phyloP scores from a whole-genome alignment of 345 rosid species.

The Lenwebbia sp. region DNA sequence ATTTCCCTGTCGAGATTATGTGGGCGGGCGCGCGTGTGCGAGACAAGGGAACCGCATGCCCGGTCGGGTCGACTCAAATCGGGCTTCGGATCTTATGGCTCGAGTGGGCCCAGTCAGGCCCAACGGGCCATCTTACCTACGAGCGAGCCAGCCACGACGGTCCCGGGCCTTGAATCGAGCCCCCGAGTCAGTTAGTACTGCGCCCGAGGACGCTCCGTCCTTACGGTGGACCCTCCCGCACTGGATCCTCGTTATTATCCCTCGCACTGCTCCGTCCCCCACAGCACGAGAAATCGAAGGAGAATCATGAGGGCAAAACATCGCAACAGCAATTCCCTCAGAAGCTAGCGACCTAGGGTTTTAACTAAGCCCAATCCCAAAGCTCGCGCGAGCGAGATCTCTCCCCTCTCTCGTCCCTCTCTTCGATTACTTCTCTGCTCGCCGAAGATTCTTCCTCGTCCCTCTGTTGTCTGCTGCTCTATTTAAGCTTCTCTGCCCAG shows the following conservation, averaged over 20 bases:
- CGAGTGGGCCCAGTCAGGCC: not conserved
- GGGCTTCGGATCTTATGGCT: not conserved
- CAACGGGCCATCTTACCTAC: not conserved
- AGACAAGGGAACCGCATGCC: not conserved
- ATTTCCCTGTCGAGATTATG: not conserved
- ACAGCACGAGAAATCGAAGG: not conserved
- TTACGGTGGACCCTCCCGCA: not conserved
- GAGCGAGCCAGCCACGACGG: not conserved
- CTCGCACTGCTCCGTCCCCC: not conserved
- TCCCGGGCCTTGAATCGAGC: not conserved
- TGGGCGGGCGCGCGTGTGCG: no score
- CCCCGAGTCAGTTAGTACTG: not conserved
- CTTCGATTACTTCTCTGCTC: not conserved
- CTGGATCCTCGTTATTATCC: not conserved
- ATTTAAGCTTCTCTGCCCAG: not conserved
- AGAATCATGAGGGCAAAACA: not conserved
- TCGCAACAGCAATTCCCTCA: not conserved
- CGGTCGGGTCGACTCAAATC: not conserved
- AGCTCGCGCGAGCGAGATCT: not conserved
- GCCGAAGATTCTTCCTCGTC: not conserved
- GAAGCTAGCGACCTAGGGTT: slow-evolving; percentile 1
- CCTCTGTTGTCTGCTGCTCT: not conserved
- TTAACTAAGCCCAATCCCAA: not conserved
- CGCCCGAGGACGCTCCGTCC: not conserved
- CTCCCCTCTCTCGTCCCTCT: not conserved